A percentile compares a stretch with the other conserved stretches of the same genome.
phyloP scores from a whole-genome alignment of 2,329 filamentous ascomycete species.

The Diaporthe amygdali region DNA sequence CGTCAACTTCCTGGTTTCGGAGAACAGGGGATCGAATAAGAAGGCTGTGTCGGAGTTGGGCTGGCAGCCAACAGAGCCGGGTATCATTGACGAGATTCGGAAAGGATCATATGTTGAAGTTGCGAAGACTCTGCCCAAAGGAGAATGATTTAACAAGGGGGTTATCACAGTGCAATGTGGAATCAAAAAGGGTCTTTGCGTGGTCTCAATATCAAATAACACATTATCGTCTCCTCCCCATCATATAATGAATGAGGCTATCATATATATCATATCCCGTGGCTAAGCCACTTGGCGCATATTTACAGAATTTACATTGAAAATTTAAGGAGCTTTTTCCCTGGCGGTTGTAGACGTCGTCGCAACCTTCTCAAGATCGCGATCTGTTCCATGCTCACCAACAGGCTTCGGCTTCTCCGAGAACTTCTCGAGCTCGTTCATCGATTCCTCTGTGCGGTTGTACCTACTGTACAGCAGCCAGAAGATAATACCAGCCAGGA shows the following conservation, averaged over 20 bases:
- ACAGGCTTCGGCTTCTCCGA: constrained; percentile 18
- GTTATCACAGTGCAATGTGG: background rate
- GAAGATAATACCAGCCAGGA: constrained; percentile 19
- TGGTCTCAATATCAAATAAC: background rate
- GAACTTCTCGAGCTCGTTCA: constrained; percentile 25
- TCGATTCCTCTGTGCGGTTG: constrained; percentile 20
- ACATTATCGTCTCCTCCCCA: background rate
- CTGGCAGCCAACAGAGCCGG: constrained; percentile 40
- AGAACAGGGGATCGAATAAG: constrained; percentile 39
- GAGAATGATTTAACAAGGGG: background rate
- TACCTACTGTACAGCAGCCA: constrained; percentile 23
- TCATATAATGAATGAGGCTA: background rate
- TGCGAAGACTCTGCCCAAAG: background rate
- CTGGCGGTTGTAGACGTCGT: background rate
- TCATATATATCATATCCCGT: background rate
- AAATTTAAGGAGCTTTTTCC: background rate
- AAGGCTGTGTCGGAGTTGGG: constrained; percentile 45
- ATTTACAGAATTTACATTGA: background rate
- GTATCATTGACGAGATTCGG: constrained; percentile 41
- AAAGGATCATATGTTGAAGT: constrained; percentile 32
- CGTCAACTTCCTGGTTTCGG: constrained; percentile 37
- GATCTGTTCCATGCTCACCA: background rate
- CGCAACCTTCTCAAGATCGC: constrained; percentile 3
- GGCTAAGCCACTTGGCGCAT: background rate
- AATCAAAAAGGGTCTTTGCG: background rate